A percentile compares a stretch with the other conserved stretches of the same genome.
Conservation (phyloP, 1,139 yeast genomes). For the Debaryomycetaceae sp. region DNA sequence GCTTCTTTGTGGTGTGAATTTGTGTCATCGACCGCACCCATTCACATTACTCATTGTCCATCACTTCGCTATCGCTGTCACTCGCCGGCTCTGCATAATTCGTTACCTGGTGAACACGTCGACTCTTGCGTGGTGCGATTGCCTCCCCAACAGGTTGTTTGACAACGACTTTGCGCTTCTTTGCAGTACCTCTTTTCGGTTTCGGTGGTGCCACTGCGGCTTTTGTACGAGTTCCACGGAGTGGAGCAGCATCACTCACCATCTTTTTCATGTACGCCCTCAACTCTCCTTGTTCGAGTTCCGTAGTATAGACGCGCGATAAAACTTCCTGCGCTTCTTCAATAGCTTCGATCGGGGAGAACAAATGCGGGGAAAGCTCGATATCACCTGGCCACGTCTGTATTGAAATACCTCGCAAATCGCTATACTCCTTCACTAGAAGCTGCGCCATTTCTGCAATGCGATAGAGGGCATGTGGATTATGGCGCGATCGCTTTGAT, state of each 20-base stretch:
- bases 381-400: constrained; percentile 77
- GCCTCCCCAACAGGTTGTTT: too few species aligned
- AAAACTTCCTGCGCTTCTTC: constrained; percentile 35
- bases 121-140: too few species aligned
- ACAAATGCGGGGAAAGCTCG: constrained; percentile 56
- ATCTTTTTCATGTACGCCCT: constrained; percentile 15
- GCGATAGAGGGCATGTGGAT: constrained; percentile 38
- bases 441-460: constrained; percentile 69
- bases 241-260: constrained; percentile 8
- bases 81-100: too few species aligned
- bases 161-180: constrained; percentile 1
- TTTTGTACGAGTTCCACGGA: constrained; percentile 4
- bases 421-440: constrained; percentile 48
- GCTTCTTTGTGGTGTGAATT: too few species aligned
- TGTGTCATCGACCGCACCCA: too few species aligned
- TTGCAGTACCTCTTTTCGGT: constrained; percentile 1
- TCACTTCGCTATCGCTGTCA: too few species aligned
- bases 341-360: constrained; percentile 40
- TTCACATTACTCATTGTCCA: too few species aligned
- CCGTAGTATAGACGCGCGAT: constrained; percentile 40
- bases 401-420: constrained; percentile 53
- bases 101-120: too few species aligned
- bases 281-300: constrained; percentile 21
- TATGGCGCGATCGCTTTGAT: constrained; percentile 24
- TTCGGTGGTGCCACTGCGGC: constrained; percentile 2